phyloP scores from a whole-genome alignment of 371 early-diverging fungal species.

The Ordospora pajunii region DNA sequence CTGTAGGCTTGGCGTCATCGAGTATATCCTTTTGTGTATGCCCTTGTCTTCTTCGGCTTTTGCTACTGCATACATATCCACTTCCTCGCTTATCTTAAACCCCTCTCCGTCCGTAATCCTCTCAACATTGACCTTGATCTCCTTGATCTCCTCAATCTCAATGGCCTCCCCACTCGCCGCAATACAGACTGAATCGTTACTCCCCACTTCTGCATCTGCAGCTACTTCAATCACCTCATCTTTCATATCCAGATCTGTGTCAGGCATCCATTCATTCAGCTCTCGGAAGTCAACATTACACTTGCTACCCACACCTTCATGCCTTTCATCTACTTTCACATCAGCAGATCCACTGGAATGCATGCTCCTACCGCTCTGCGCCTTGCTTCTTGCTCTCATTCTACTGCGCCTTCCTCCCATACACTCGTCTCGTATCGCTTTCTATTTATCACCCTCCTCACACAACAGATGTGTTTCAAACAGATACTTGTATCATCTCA shows the following conservation, averaged over 20 bases:
- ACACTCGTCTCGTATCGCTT: not conserved
- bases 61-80: not conserved
- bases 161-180: not conserved
- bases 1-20: not conserved
- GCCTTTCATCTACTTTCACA: not conserved
- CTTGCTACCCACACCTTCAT: not conserved
- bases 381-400: not conserved
- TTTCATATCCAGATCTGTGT: not conserved
- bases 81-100: not conserved
- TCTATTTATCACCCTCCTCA: not conserved
- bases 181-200: not conserved
- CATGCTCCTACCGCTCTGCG: not conserved
- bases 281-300: constrained; percentile 7
- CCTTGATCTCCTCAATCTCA: not conserved
- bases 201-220: not conserved
- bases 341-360: not conserved
- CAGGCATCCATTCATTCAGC: not conserved
- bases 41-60: not conserved
- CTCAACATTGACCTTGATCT: not conserved
- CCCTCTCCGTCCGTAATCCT: not conserved
- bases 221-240: not conserved
- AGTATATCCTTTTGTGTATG: not conserved
- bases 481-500: not conserved
- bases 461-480: constrained; percentile 5
- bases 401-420: constrained; percentile 5